A percentile compares a stretch with the other conserved stretches of the same genome.
phyloP scores from a whole-genome alignment of 257 asterid genomes.

The Primulina eburnea region DNA sequence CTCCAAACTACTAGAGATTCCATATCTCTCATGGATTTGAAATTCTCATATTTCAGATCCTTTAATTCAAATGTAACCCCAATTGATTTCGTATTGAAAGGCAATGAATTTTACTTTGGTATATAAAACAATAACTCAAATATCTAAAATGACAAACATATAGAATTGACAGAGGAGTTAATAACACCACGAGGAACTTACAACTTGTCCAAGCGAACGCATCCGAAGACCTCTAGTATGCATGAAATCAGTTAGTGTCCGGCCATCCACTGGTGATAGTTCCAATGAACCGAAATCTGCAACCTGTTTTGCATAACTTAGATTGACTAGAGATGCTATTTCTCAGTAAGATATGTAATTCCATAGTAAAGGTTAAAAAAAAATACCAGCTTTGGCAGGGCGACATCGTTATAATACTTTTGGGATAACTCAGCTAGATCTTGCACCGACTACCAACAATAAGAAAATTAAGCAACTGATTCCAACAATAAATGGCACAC shows the following conservation, averaged over 20 bases:
- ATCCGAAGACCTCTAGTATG: slow-evolving; percentile 98
- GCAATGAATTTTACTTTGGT: background rate
- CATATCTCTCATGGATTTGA: too few species aligned
- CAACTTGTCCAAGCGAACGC: slow-evolving; percentile 98
- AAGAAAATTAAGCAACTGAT: slow-evolving; percentile 34
- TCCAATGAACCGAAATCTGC: slow-evolving; percentile 99
- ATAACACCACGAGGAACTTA: slow-evolving; percentile 39
- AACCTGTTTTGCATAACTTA: slow-evolving; percentile 53
- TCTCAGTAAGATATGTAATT: slow-evolving; percentile 12
- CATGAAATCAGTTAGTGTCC: slow-evolving; percentile 97
- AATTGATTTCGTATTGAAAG: too few species aligned
- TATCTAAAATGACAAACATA: slow-evolving; percentile 9
- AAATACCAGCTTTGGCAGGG: slow-evolving; percentile 91
- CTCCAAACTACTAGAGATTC: too few species aligned
- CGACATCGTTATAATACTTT: slow-evolving; percentile 79
- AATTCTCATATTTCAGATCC: too few species aligned
- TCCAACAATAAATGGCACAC: slow-evolving; percentile 11
- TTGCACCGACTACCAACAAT: slow-evolving; percentile 60
- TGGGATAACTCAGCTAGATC: slow-evolving; percentile 70
- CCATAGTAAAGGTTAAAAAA: slow-evolving; percentile 13
- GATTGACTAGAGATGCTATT: slow-evolving; percentile 24
- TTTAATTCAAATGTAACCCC: too few species aligned
- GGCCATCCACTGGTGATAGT: slow-evolving; percentile 97
- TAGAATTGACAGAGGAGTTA: slow-evolving; percentile 9
- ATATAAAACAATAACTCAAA: background rate